Percentiles rank a stretch among this genome's conserved stretches.
Evolutionary conservation across 116 monocot species (phyloP).

Genomic region (Posidonia oceanica): DNA sequence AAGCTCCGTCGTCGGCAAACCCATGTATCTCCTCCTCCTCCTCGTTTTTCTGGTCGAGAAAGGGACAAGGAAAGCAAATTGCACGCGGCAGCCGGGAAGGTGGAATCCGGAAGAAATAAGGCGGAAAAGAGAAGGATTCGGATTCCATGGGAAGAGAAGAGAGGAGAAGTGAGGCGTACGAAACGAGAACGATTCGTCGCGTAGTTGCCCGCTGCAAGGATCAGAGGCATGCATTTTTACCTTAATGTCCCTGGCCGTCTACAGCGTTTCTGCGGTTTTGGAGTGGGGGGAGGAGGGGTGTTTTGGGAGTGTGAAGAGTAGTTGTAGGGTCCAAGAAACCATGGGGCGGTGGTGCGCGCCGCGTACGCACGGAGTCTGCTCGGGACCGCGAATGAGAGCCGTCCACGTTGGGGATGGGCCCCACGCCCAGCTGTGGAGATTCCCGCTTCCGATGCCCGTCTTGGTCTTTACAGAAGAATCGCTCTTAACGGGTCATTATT

Average conservation of each 20-base stretch:
- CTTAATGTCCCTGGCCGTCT: too few relatives aligned
- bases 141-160: background rate
- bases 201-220: too few relatives aligned
- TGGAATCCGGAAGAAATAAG: background rate
- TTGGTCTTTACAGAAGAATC: background rate
- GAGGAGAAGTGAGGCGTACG: background rate
- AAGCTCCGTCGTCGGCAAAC: background rate
- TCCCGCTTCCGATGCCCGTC: background rate
- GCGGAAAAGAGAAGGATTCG: background rate
- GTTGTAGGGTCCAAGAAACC: too few relatives aligned
- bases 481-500: background rate
- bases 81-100: too few relatives aligned
- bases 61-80: too few relatives aligned
- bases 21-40: background rate
- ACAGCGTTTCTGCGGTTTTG: too few relatives aligned
- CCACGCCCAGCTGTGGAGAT: background rate
- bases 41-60: background rate
- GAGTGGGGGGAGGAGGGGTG: too few relatives aligned
- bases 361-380: background rate
- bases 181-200: background rate
- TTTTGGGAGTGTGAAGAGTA: too few relatives aligned
- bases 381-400: background rate
- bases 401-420: background rate
- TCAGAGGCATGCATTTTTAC: too few relatives aligned
- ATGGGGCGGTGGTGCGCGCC: background rate